phyloP scores from a whole-genome alignment of 2,329 filamentous ascomycete species.

The Eutypa lata region DNA sequence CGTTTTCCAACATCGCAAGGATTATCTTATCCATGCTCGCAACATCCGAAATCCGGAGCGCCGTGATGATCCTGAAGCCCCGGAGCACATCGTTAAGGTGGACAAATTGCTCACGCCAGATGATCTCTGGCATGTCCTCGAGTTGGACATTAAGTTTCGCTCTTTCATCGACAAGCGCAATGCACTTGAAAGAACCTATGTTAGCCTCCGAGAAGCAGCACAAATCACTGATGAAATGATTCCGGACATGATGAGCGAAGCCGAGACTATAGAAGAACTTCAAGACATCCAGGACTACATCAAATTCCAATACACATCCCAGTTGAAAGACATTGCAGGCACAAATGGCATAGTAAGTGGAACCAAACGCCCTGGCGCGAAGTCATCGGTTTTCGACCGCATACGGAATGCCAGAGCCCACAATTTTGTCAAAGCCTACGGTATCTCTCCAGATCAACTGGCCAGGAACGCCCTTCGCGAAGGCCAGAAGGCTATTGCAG shows the following conservation, averaged over 20 bases:
- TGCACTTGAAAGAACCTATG: conserved; percentile 73
- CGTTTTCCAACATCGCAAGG: conserved; percentile 96
- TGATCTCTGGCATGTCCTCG: conserved; percentile 92
- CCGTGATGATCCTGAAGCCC: conserved; percentile 66
- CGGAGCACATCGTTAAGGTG: conserved; percentile 71
- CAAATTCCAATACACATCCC: conserved; percentile 84
- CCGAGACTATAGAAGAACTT: conserved; percentile 87
- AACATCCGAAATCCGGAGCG: conserved; percentile 60
- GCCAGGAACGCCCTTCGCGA: conserved; percentile 81
- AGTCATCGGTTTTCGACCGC: conserved; percentile 77
- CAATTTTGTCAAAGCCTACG: conserved; percentile 81
- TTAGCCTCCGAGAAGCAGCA: conserved; percentile 63
- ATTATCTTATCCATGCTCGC: conserved; percentile 89
- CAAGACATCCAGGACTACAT: conserved; percentile 96
- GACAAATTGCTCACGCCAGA: conserved; percentile 90
- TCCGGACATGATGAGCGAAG: conserved; percentile 76
- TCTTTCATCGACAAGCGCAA: conserved; percentile 91
- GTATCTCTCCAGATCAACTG: conserved; percentile 83
- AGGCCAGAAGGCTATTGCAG: conserved; percentile 75
- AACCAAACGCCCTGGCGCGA: conserved; percentile 77
- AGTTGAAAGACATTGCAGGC: conserved; percentile 76
- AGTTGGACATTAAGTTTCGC: conserved; percentile 91
- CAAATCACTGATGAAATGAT: conserved; percentile 71
- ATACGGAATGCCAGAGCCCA: conserved; percentile 78
- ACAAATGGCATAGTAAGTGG: conserved; percentile 62